phyloP scores from a whole-genome alignment of 305 asterid genomes.

The Euphrasia arctica region DNA sequence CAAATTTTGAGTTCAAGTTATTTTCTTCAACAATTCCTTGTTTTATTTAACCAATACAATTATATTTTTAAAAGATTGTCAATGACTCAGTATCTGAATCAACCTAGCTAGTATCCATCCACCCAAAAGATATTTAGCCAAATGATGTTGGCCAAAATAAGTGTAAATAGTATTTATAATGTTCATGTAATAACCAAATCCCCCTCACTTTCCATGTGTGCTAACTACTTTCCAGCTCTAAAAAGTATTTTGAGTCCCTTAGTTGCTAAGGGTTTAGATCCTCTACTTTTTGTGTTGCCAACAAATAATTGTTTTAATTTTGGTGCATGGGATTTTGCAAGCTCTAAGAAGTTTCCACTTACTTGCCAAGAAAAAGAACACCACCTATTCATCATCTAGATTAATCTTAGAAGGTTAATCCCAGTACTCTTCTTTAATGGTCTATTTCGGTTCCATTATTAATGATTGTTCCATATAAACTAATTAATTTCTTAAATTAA shows the following conservation, averaged over 20 bases:
- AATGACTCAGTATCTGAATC: no score
- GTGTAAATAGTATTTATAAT: neutral
- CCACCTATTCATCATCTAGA: neutral
- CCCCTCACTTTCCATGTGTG: slow-evolving; percentile 18
- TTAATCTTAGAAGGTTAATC: neutral
- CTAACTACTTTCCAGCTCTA: slow-evolving; percentile 40
- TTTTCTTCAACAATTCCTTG: no score
- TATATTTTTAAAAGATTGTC: no score
- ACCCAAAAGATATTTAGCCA: no score
- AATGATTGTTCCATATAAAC: no score
- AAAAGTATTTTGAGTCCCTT: slow-evolving; percentile 22
- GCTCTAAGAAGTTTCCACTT: neutral
- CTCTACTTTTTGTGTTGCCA: slow-evolving; percentile 21
- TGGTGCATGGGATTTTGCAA: slow-evolving; percentile 23
- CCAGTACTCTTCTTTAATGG: no score
- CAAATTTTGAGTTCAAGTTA: no score
- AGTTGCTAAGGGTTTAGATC: slow-evolving; percentile 18
- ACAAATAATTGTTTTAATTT: neutral
- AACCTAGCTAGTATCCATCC: no score
- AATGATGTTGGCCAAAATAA: no score
- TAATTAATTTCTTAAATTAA: no score
- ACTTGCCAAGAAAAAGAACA: slow-evolving; percentile 17
- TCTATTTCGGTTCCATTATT: no score
- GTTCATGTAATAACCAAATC: slow-evolving; percentile 18
- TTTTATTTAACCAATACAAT: no score